Conservation (phyloP, 306 rosid species). For the Inga oerstediana region DNA sequence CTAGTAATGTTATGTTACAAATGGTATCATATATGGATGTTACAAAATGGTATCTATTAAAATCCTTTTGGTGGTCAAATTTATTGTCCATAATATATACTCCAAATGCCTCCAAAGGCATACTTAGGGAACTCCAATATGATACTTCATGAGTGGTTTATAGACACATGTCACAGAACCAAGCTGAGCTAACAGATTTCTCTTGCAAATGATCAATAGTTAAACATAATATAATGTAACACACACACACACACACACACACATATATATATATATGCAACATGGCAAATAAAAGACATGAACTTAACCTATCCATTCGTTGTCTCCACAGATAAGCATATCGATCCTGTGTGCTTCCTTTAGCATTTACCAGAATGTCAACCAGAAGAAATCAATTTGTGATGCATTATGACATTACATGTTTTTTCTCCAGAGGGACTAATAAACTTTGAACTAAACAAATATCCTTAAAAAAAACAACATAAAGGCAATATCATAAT, state of each 20-base stretch:
- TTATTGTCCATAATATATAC: not conserved
- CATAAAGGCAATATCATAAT: too few species aligned
- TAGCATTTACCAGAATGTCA: conserved; percentile 77
- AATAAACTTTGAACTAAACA: conserved; percentile 63
- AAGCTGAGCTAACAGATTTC: conserved; percentile 86
- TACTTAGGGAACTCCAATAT: conserved; percentile 99
- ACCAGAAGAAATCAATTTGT: conserved; percentile 29
- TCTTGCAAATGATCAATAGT: conserved; percentile 53
- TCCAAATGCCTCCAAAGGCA: conserved; percentile 29
- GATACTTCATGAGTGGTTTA: conserved; percentile 92
- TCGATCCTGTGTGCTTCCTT: conserved; percentile 74
- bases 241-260: too few species aligned
- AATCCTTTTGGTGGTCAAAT: too few species aligned
- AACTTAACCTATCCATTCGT: conserved; percentile 86
- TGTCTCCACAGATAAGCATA: conserved; percentile 87
- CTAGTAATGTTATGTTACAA: too few species aligned
- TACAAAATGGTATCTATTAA: too few species aligned
- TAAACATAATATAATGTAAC: conserved; percentile 21
- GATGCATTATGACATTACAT: not conserved
- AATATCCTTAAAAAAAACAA: too few species aligned
- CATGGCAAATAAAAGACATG: conserved; percentile 20
- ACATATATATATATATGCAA: conserved; percentile 22
- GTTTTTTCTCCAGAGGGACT: conserved; percentile 73
- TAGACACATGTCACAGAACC: conserved; percentile 98
- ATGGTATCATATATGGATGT: too few species aligned